Evolutionary conservation across 345 rosid genomes (phyloP).

Genomic region (Tarenaya hassleriana): DNA sequence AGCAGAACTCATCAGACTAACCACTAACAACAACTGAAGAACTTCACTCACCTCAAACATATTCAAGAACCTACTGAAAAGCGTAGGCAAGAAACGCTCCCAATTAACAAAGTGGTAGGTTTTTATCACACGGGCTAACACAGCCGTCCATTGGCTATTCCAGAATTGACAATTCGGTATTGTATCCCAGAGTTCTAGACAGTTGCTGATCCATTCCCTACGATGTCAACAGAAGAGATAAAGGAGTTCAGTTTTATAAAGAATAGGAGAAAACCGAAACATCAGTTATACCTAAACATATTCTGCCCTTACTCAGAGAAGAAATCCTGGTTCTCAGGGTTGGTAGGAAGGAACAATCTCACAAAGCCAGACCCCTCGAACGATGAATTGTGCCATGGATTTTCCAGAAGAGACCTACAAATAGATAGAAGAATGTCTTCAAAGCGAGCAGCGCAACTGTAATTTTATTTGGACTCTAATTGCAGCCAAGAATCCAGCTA

Average conservation of each 20-base stretch:
- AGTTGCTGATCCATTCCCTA: conserved; percentile 75
- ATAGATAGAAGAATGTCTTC: conserved; percentile 16
- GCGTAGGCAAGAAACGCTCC: conserved; percentile 69
- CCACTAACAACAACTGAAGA: conserved; percentile 22
- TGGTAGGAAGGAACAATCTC: conserved; percentile 90
- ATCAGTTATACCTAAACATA: conserved; percentile 12
- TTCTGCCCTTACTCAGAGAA: conserved; percentile 62
- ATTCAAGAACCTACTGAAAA: conserved; percentile 76
- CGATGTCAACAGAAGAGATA: conserved; percentile 25
- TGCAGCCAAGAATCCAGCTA: conserved; percentile 11
- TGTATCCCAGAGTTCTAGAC: conserved; percentile 76
- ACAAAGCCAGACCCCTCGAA: conserved; percentile 97
- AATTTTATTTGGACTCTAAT: conserved; percentile 16
- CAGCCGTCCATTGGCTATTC: conserved; percentile 95
- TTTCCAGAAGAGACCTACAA: conserved; percentile 78
- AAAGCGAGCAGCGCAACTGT: conserved; percentile 7
- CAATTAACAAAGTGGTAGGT: conserved; percentile 65
- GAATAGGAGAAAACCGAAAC: conserved; percentile 13
- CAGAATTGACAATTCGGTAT: conserved; percentile 96
- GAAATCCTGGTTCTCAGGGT: conserved; percentile 74
- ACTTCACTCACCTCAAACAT: conserved; percentile 88
- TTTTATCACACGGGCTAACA: conserved; percentile 80
- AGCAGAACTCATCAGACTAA: conserved; percentile 16
- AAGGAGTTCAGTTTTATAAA: conserved; percentile 10
- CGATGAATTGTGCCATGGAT: conserved; percentile 96